phyloP scores from a whole-genome alignment of 2,329 filamentous ascomycete genomes.

The Trichoderma hamatum region DNA sequence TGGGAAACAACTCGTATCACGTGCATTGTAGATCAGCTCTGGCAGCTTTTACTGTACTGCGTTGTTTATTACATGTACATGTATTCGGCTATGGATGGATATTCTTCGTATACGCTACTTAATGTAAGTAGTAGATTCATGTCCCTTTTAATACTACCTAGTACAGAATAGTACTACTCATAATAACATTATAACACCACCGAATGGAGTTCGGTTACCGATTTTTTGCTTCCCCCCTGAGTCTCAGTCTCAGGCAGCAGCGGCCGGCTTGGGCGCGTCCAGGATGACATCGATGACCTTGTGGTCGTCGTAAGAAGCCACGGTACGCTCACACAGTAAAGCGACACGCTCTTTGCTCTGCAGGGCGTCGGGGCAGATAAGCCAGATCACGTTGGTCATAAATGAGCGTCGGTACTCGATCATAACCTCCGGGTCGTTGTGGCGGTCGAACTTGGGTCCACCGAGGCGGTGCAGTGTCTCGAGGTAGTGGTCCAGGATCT shows the following conservation, averaged over 20 bases:
- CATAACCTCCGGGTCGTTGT: slow-evolving; percentile 20
- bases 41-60: background rate
- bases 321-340: background rate
- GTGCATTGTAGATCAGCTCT: background rate
- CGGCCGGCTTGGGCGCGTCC: background rate
- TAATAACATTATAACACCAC: background rate
- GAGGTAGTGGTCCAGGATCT: slow-evolving; percentile 14
- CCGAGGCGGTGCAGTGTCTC: slow-evolving; percentile 14
- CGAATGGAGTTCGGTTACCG: background rate
- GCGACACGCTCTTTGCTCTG: slow-evolving; percentile 6
- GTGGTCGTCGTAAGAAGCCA: slow-evolving; percentile 15
- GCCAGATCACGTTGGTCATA: slow-evolving; percentile 18
- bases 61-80: no score
- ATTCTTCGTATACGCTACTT: no score
- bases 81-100: background rate
- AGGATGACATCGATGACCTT: slow-evolving; percentile 18
- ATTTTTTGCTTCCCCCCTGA: background rate
- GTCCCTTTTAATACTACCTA: background rate
- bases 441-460: slow-evolving; percentile 15
- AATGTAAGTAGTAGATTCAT: background rate
- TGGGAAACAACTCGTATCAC: background rate
- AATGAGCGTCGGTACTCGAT: slow-evolving; percentile 13
- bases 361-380: slow-evolving; percentile 5
- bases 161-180: background rate
- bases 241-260: slow-evolving; percentile 8